Conservation (phyloP, 2,329 filamentous ascomycete species). For the Decorospora gaudefroyi region DNA sequence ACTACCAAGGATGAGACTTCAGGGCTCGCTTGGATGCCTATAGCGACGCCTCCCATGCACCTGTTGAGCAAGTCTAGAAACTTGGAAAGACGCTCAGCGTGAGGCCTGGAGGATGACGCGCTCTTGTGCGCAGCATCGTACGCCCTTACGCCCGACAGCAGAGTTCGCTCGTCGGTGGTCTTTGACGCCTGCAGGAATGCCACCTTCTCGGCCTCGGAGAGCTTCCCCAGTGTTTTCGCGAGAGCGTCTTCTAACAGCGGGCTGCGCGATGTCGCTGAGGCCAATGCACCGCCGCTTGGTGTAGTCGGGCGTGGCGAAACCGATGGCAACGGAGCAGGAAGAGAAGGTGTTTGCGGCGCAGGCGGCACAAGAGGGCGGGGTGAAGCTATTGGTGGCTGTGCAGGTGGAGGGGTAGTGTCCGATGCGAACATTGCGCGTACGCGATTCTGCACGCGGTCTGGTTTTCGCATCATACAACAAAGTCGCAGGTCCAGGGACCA, state of each 20-base stretch:
- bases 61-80: constrained; percentile 24
- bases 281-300: background rate
- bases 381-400: too few species aligned
- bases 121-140: constrained; percentile 22
- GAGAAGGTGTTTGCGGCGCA: constrained; percentile 3
- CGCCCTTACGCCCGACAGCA: constrained; percentile 10
- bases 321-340: constrained; percentile 1
- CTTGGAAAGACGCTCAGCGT: constrained; percentile 22
- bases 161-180: constrained; percentile 11
- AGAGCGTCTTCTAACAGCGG: constrained; percentile 14
- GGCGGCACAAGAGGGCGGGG: background rate
- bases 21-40: constrained; percentile 23
- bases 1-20: constrained; percentile 27
- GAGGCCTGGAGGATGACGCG: constrained; percentile 22
- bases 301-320: background rate
- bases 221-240: constrained; percentile 10
- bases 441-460: constrained; percentile 6
- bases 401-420: constrained; percentile 1
- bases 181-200: constrained; percentile 18
- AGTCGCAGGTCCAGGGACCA: constrained; percentile 6
- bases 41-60: constrained; percentile 25
- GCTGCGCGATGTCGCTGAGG: background rate
- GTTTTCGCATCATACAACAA: constrained; percentile 7
- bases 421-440: constrained; percentile 5
- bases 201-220: constrained; percentile 18